Evolutionary conservation across 371 early-diverging fungal genomes (phyloP).

Genomic region (Lichtheimia ramosa): DNA sequence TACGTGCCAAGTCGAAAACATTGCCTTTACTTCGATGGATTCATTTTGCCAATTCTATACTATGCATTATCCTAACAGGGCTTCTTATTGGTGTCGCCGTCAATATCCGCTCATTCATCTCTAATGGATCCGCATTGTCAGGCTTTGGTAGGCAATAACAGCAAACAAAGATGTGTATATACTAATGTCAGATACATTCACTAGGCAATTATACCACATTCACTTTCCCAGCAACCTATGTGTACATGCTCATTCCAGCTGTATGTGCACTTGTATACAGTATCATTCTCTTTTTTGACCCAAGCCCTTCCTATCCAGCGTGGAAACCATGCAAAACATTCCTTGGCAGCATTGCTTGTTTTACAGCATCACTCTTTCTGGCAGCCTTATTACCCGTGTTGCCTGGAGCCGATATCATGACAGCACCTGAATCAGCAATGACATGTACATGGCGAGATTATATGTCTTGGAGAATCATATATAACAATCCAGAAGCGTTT

Average conservation of each 20-base stretch:
- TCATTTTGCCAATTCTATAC: slow-evolving; percentile 13
- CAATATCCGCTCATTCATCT: slow-evolving; percentile 28
- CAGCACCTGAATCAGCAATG: slow-evolving; percentile 29
- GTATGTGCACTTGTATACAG: slow-evolving; percentile 31
- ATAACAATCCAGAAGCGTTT: slow-evolving; percentile 25
- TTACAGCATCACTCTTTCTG: slow-evolving; percentile 23
- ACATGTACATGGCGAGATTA: slow-evolving; percentile 37
- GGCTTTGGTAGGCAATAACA: slow-evolving; percentile 34
- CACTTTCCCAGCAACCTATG: slow-evolving; percentile 44
- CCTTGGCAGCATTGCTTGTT: slow-evolving; percentile 19
- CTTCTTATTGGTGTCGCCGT: slow-evolving; percentile 23
- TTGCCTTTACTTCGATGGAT: slow-evolving; percentile 16
- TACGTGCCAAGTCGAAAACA: slow-evolving; percentile 1
- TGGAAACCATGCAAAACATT: slow-evolving; percentile 44
- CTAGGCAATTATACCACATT: slow-evolving; percentile 38
- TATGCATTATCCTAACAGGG: slow-evolving; percentile 12
- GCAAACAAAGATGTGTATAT: background rate
- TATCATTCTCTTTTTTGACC: slow-evolving; percentile 30
- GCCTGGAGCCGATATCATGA: slow-evolving; percentile 39
- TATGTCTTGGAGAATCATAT: slow-evolving; percentile 40
- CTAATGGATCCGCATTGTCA: slow-evolving; percentile 24
- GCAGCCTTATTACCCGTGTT: slow-evolving; percentile 31
- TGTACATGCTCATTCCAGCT: slow-evolving; percentile 42
- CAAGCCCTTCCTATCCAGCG: slow-evolving; percentile 31
- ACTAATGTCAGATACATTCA: background rate